Conservation (phyloP, 495 filamentous ascomycete genomes). For the Parathielavia appendiculata region DNA sequence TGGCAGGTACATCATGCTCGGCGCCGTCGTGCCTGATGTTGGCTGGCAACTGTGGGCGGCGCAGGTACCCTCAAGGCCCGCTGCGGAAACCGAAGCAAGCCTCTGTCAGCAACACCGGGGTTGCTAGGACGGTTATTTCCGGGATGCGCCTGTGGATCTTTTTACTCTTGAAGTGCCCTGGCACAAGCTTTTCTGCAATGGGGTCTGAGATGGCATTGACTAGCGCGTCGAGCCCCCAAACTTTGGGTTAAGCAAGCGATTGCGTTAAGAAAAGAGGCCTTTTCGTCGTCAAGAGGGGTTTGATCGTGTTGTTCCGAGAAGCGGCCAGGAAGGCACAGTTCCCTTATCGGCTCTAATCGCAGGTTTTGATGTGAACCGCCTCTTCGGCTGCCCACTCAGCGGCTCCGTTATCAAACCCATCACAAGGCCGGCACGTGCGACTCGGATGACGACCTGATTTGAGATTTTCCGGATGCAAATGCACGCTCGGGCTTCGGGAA, state of each 20-base stretch:
- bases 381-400: too few species aligned
- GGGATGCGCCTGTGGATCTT: slow-evolving; percentile 3
- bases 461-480: background rate
- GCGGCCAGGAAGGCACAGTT: background rate
- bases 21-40: slow-evolving; percentile 13
- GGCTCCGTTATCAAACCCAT: too few species aligned
- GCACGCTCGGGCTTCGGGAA: slow-evolving; percentile 9
- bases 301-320: background rate
- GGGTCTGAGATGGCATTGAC: slow-evolving; percentile 9
- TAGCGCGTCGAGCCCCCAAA: background rate
- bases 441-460: background rate
- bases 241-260: background rate
- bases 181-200: slow-evolving; percentile 12
- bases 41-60: slow-evolving; percentile 22
- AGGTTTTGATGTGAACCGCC: background rate
- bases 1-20: slow-evolving; percentile 19
- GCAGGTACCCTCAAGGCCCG: slow-evolving; percentile 8
- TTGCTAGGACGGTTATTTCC: slow-evolving; percentile 17
- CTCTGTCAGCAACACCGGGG: slow-evolving; percentile 8
- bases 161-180: slow-evolving; percentile 7
- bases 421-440: background rate
- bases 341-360: background rate
- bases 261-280: too few species aligned
- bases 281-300: too few species aligned
- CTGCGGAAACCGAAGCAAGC: background rate